Evolutionary conservation across 257 asterid species (phyloP).

Genomic region (Gentiana macrophylla): DNA sequence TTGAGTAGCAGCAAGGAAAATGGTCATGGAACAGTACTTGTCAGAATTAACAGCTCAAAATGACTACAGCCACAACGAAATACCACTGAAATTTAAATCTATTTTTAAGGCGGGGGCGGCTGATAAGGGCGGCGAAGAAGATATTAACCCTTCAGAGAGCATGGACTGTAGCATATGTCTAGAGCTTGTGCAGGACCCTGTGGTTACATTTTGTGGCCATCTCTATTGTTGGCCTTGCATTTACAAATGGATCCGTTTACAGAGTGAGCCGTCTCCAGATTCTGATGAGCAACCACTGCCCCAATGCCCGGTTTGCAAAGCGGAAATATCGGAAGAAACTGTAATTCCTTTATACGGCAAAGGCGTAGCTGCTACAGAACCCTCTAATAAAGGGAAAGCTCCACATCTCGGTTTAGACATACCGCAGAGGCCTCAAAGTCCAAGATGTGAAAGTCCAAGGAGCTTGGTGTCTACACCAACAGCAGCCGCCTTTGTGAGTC

Average conservation of each 20-base stretch:
- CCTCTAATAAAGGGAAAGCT: constrained; percentile 19
- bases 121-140: constrained; percentile 18
- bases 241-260: constrained; percentile 57
- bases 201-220: constrained; percentile 80
- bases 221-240: constrained; percentile 90
- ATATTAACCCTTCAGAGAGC: constrained; percentile 23
- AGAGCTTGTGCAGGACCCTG: constrained; percentile 60
- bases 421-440: constrained; percentile 55
- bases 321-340: constrained; percentile 39
- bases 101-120: constrained; percentile 3
- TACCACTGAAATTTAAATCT: constrained; percentile 25
- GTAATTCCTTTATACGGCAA: constrained; percentile 69
- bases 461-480: constrained; percentile 10
- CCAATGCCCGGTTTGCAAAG: constrained; percentile 74
- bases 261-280: constrained; percentile 10
- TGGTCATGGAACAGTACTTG: constrained; percentile 29
- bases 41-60: constrained; percentile 17
- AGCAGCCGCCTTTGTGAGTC: neutral
- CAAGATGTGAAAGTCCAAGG: constrained; percentile 19
- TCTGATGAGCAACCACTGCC: constrained; percentile 20
- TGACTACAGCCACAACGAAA: constrained; percentile 12
- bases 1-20: neutral
- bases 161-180: constrained; percentile 79
- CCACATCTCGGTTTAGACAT: constrained; percentile 7
- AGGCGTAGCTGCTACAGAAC: constrained; percentile 18